phyloP scores from a whole-genome alignment of 2,329 filamentous ascomycete genomes.

The Trichophyton simii region DNA sequence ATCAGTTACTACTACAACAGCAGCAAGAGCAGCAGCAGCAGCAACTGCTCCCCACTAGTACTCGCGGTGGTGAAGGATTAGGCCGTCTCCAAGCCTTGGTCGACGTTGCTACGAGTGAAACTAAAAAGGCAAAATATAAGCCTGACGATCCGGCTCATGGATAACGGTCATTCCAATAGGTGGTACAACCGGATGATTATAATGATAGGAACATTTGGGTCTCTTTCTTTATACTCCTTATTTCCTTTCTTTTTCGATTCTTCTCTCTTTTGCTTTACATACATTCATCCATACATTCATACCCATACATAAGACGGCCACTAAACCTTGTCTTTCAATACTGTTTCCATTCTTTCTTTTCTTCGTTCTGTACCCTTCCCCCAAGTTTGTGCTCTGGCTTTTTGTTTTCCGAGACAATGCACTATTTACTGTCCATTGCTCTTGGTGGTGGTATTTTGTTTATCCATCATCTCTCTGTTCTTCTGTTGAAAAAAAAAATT shows the following conservation, averaged over 20 bases:
- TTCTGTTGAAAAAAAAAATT: background rate
- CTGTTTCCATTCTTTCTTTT: background rate
- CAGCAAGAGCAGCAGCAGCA: constrained; percentile 13
- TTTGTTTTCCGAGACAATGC: background rate
- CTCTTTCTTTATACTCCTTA: background rate
- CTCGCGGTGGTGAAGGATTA: constrained; percentile 27
- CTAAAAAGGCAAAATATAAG: background rate
- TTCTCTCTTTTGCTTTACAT: background rate
- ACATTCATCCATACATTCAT: background rate
- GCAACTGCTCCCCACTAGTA: constrained; percentile 14
- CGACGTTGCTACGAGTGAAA: constrained; percentile 36
- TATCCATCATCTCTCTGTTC: background rate
- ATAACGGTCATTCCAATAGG: background rate
- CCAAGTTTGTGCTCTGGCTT: background rate
- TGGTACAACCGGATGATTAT: background rate
- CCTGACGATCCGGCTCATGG: background rate
- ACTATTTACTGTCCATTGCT: background rate
- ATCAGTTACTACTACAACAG: too few relatives aligned
- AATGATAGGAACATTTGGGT: background rate
- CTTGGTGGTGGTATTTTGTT: background rate
- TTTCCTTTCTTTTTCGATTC: background rate
- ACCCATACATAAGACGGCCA: background rate
- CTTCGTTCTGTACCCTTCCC: background rate
- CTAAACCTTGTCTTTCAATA: background rate
- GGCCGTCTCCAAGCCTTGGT: constrained; percentile 39